Percentiles rank a stretch among this genome's conserved stretches.
Evolutionary conservation across 2,329 filamentous ascomycete genomes (phyloP).

Genomic region (Trichoderma sp.): DNA sequence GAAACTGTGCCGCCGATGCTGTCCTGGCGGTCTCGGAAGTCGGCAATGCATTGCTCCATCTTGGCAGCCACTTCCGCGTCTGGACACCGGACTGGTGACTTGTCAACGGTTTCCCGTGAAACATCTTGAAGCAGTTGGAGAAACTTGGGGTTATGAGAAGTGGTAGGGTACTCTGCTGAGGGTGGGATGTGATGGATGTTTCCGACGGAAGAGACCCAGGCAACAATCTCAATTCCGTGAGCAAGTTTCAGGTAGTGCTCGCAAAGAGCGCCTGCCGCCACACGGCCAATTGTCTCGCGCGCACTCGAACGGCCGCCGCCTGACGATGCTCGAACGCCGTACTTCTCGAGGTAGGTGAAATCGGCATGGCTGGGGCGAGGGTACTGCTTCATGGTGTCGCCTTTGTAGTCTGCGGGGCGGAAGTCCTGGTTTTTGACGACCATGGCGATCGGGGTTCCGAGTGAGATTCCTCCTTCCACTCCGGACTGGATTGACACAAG

Average conservation of each 20-base stretch:
- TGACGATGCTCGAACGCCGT: conserved; percentile 88
- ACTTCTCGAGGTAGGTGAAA: conserved; percentile 97
- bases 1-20: conserved; percentile 95
- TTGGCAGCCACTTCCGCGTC: conserved; percentile 51
- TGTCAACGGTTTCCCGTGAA: conserved; percentile 1
- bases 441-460: conserved; percentile 89
- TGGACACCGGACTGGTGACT: neutral
- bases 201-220: conserved; percentile 87
- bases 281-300: conserved; percentile 91
- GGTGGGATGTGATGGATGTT: conserved; percentile 37
- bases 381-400: conserved; percentile 86
- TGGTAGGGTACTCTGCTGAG: neutral
- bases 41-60: conserved; percentile 81
- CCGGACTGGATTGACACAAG: conserved; percentile 32
- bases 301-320: conserved; percentile 90
- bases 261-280: conserved; percentile 88
- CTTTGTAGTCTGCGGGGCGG: conserved; percentile 87
- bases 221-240: conserved; percentile 87
- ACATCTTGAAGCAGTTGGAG: neutral
- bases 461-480: conserved; percentile 63
- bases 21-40: conserved; percentile 77
- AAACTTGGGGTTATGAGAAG: conserved; percentile 1
- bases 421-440: conserved; percentile 91
- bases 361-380: conserved; percentile 92
- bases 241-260: conserved; percentile 86